These are phyloP conservation scores for Striga asiatica DNA, from an alignment of 257 asterid genomes.

Conservation along the genomic window DNA sequence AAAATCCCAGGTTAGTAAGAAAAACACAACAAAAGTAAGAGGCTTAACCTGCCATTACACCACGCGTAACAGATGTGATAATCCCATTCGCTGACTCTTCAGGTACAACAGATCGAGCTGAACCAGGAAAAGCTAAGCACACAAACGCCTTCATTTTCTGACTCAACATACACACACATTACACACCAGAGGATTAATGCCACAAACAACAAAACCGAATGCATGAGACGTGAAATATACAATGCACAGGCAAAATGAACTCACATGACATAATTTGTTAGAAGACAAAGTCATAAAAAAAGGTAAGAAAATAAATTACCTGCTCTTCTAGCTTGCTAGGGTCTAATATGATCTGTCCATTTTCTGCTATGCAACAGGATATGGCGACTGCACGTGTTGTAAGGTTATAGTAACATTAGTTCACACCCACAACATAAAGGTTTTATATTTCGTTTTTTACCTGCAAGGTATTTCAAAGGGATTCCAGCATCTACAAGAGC, in stretches of 20 bases:
- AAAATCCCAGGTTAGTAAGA: not conserved
- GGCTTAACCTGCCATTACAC: conserved; percentile 61
- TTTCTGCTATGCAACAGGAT: conserved; percentile 58
- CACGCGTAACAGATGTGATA: conserved; percentile 71
- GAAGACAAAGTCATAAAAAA: not conserved
- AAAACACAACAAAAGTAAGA: not conserved
- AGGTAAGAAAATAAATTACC: conserved; percentile 24
- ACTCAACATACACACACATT: conserved; percentile 16
- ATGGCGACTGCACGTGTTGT: conserved; percentile 50
- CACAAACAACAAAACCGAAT: not conserved
- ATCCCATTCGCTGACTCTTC: conserved; percentile 48
- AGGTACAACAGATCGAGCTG: conserved; percentile 43
- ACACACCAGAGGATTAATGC: not conserved
- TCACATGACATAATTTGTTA: not conserved
- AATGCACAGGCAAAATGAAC: too few relatives aligned
- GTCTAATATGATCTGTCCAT: conserved; percentile 58
- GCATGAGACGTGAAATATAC: not conserved
- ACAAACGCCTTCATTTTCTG: conserved; percentile 81
- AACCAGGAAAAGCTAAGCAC: conserved; percentile 64
- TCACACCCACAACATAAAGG: not conserved
- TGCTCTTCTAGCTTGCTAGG: conserved; percentile 78
- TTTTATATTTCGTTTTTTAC: conserved; percentile 25
- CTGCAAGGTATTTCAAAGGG: conserved; percentile 78
- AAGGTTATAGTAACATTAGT: conserved; percentile 6
- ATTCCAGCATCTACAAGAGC: conserved; percentile 91